Evolutionary conservation across 805 yeast species (phyloP).

Genomic region (Kregervanrija pseudodelftensis): DNA sequence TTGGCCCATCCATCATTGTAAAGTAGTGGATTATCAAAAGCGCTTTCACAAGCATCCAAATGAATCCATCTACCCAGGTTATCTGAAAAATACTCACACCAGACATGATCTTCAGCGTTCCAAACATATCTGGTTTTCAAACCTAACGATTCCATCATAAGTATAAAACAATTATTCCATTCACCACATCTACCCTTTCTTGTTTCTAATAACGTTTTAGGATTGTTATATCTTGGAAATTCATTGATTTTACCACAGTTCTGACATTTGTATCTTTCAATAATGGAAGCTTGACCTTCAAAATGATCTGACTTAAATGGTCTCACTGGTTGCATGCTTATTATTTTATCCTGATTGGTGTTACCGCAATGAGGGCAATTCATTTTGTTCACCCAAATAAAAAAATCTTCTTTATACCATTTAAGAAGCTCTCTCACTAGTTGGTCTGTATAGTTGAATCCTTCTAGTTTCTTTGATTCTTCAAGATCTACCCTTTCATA

Average conservation of each 20-base stretch:
- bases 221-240: conserved; percentile 75
- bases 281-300: conserved; percentile 44
- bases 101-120: conserved; percentile 92
- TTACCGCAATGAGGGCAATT: conserved; percentile 47
- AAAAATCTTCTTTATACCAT: conserved; percentile 76
- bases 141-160: conserved; percentile 62
- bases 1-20: conserved; percentile 89
- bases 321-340: conserved; percentile 28
- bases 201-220: conserved; percentile 51
- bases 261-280: conserved; percentile 60
- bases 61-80: conserved; percentile 71
- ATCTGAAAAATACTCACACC: conserved; percentile 83
- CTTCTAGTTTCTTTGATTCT: conserved; percentile 7
- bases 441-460: conserved; percentile 45
- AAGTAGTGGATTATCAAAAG: conserved; percentile 72
- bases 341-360: conserved; percentile 33
- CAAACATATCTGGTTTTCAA: conserved; percentile 65
- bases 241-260: conserved; percentile 41
- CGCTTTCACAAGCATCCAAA: conserved; percentile 80
- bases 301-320: conserved; percentile 33
- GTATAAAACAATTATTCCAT: conserved; percentile 81
- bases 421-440: conserved; percentile 49
- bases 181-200: conserved; percentile 88
- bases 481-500: conserved; percentile 37
- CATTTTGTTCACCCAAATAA: conserved; percentile 76